Base-by-base conservation (phyloP, 352 stramenopile genomes). In the Globisporangium alternatum region DNA sequence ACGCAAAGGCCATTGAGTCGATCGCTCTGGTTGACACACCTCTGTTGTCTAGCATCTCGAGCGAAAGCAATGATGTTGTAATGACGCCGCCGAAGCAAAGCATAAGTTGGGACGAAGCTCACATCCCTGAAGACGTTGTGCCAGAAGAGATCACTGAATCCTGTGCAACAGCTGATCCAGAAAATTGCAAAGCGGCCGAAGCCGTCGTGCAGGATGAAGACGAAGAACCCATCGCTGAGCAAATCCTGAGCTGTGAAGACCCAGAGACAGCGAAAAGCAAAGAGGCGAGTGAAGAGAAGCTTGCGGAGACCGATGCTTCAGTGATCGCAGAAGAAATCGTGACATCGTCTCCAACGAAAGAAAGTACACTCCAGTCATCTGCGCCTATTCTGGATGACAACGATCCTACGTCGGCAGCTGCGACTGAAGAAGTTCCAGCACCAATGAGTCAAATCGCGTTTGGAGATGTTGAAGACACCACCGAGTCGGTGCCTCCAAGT, bases 271-370 rank as follows among this genome's bases (percentile, higher is more conserved):
- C n/a, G 1, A 15, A 31, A n/a, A 41, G 19, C 6, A 44, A 55
- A 39, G 13, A 21, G 43, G 13, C 19, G 31, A 33, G 7, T 1
- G 39, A 48, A 25, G 44, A 43, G 22, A 49, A 52, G 39, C 30
- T 61, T 37, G 30, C 8, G 5, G 52, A 66, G 25, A 19, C 19
- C 7, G 61, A 66, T 15, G 39, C 61, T 5, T 31, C 52, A n/a
- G 17, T 61, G n/a, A 61, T 66, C 21, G 52, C 53, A 19, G 52
- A 66, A 53, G 61, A 66, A 28, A 66, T 66, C 15, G 28, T 47
- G n/a, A 39, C 12, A 9, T 25, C n/a, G 28, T 66, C 52, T 39
- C 61, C 61, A 25, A 66, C 61, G 17, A 60, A 60, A 44, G 39
- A n/a, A 39, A 28, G 35, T 9, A 1, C 48, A 0, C 37, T 37